Conservation (phyloP, 2,329 filamentous ascomycete species). For the Emmonsiellopsis sp. region DNA sequence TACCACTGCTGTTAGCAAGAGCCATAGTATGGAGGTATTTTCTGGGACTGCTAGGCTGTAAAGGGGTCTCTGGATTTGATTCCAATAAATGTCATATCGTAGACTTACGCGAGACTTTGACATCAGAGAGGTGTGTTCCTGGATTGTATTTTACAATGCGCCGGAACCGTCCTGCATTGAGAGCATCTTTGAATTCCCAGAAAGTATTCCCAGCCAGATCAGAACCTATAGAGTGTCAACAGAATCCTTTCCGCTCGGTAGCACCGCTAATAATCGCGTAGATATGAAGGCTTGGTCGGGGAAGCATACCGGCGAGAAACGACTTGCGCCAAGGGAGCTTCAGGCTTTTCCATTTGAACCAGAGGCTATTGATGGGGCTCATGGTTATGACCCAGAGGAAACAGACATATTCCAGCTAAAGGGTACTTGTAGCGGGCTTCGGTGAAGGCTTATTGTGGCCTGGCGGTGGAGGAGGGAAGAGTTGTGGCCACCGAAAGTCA, state of each 20-base stretch:
- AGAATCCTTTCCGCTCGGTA: slow-evolving; percentile 2
- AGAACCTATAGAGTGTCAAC: slow-evolving; percentile 34
- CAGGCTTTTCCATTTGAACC: slow-evolving; percentile 55
- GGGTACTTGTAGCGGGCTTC: background rate
- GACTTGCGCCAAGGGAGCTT: slow-evolving; percentile 53
- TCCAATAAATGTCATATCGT: background rate
- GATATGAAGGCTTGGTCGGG: slow-evolving; percentile 1
- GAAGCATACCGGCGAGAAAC: slow-evolving; percentile 45
- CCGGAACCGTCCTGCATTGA: slow-evolving; percentile 45
- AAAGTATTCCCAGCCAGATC: slow-evolving; percentile 57
- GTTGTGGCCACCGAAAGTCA: background rate
- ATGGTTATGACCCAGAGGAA: slow-evolving; percentile 1
- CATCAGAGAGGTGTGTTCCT: slow-evolving; percentile 47
- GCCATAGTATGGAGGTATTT: background rate
- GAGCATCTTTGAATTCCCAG: slow-evolving; percentile 55
- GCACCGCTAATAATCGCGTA: background rate
- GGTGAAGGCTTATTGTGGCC: background rate
- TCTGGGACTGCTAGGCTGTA: background rate
- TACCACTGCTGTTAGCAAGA: background rate
- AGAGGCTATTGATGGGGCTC: slow-evolving; percentile 37
- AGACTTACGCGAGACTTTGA: slow-evolving; percentile 48
- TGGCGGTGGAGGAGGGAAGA: background rate
- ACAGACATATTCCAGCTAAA: background rate
- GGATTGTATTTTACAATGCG: slow-evolving; percentile 49
- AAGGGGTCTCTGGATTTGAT: background rate